Base-by-base conservation (phyloP, 305 asterid species). In the Fraxinus platypoda region DNA sequence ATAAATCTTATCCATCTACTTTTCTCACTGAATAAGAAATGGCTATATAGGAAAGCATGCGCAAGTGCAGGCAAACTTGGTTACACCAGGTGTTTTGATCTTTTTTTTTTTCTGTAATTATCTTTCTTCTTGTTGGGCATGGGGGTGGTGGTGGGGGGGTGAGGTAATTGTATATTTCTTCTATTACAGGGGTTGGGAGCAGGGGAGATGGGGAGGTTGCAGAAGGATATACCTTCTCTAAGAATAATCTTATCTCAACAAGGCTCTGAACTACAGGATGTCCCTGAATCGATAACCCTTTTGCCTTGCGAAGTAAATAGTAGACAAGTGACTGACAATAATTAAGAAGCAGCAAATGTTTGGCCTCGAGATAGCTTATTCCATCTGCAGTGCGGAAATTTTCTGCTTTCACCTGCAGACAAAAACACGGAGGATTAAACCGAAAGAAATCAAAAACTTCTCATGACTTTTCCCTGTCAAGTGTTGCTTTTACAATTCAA, bases 211-310 rank as follows among this genome's bases (percentile, higher is more conserved):
- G 8, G 26, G 66, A 37, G 8, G 78, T 38, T 43, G 64, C 19
- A 52, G 8, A 52, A 52, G 31, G 21, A 80, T 17, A 80, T 87
- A 90, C 99, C 98, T 95, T 95, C 89, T 95, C 98, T 78, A 95
- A 84, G 89, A 90, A 94, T 83, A 95, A 91, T 88, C 97, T 89
- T 70, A 86, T 89, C 92, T 95, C 99, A 79, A 91, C 93, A 71
- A 95, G 97, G 85, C 97, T 94, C 87, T 83, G 85, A 64, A 94
- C 97, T 80, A 95, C 97, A 31, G 97, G 98, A 90, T 95, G 99
- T 83, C 89, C 98, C 19, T 90, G 95, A 84, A 94, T 87, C 23
- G 99, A 88, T n/a, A 88, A 83, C 52, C 98, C 98, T 83, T 88
- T 95, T 1, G 98, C 97, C 93, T 95, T 95, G 76, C 89, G 86